Base-by-base conservation (phyloP, 2,329 filamentous ascomycete genomes). In the Purpureocillium takamizusanense region DNA sequence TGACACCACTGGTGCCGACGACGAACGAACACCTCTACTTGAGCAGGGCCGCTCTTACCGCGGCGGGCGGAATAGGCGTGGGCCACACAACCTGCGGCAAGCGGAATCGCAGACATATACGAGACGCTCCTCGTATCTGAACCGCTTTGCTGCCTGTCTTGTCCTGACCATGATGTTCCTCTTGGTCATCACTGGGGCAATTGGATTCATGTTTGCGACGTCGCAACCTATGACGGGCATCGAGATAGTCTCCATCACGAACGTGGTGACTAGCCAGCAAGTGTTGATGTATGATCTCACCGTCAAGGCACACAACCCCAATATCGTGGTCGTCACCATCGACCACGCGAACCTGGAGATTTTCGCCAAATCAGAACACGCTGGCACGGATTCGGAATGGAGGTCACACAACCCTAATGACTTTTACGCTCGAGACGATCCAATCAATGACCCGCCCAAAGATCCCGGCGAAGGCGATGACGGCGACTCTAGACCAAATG, bases 221-320 rank as follows among this genome's bases (percentile, higher is more conserved):
- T 94, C 89, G 23, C 88, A 94, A 54, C 86, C 89, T 7, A 74
- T 98, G 35, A 75, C 78, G 18, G 78, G 85, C 46, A 84, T 97
- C 42, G 71, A 83, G 46, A 77, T 97, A 33, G 69, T 83, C 39
- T 81, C 82, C 46, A 87, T 98, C 48, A 78, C 83, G 51, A 94
- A 95, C 48, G 87, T 98, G 17, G 74, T 97, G 35, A 89, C 89
- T 3, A 95, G 86, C 51, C 86, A 95, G 59, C 86, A 95, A 58
- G 89, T 97, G 57, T 74, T 98, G 31, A 95, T 98, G 78, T 76
- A 97, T 52, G 90, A 98, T 59, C 66, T 98, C 35, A 78, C 86
- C 15, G 86, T 98, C 42, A 78, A 78, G 48, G 92, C 90, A 1
- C 72, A 90, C 50, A 98, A 98, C 56, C 89, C 90, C 1, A 98